Base-by-base conservation (phyloP, 805 yeast genomes). In the Osmozyma mogii region DNA sequence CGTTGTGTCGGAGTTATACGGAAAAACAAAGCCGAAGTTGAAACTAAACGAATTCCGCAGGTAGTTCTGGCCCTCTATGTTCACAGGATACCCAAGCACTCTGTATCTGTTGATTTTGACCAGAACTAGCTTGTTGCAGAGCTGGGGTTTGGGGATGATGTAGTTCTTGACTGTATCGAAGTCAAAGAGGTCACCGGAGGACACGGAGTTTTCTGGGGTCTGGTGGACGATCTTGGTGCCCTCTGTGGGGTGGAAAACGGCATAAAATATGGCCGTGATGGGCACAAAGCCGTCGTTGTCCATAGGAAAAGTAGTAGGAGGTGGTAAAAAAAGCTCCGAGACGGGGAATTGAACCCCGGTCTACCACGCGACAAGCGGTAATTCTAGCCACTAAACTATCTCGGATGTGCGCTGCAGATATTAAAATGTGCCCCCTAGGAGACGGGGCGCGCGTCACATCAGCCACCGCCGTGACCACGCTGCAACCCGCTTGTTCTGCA, bases 181-280 rank as follows among this genome's bases (percentile, higher is more conserved):
- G 43, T 82, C 78, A 46, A 84, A 78, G 33, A 77, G 54, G 20
- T 27, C 42, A 16, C 35, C 21, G 50, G 56, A 5, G 65, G 65
- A 5, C 15, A 78, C 72, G 4, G 82, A 65, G 5, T 85, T 84
- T 22, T 77, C 74, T 2, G 98, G 98, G 0, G 85, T 94, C 51
- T 92, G 96, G 45, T 82, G 83, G 4, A 83, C 70, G 5, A 89
- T 88, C 55, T 87, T 85, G 0, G 97, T 80, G 1, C 98, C 98
- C 47, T 87, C 95, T 0, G 92, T 83, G 0, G 96, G 96, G 46
- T 92, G 96, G 56, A 92, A 92, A 0, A 84, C 84, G 0, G 96
- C 77, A 53, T 84, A 92, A 52, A 92, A 88, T 25, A 87, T 65
- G 2, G 96, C 92, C 34, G 74, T 67, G 11, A 92, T 85, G n/a